Percentiles rank a stretch among this genome's conserved stretches.
Evolutionary conservation across 306 rosid species (phyloP).

Genomic region (Luffa aegyptiaca): DNA sequence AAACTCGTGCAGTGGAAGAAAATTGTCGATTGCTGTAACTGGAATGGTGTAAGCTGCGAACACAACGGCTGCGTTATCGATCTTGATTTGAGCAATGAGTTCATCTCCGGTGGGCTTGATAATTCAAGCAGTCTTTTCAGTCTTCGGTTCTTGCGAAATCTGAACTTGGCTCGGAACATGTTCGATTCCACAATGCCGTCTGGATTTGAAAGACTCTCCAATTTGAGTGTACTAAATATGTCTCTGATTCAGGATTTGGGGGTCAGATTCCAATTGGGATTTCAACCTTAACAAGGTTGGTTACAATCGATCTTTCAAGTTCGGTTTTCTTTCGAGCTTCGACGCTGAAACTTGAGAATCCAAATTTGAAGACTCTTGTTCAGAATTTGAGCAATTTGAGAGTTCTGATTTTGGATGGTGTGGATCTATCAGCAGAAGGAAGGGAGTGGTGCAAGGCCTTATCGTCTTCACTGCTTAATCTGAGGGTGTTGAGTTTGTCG

Average conservation of each 20-base stretch:
- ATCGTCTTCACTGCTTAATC: slow-evolving; percentile 16
- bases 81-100: slow-evolving; percentile 12
- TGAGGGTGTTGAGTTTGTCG: slow-evolving; percentile 24
- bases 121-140: slow-evolving; percentile 15
- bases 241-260: slow-evolving; percentile 6
- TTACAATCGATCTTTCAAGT: slow-evolving; percentile 19
- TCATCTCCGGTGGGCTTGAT: background rate
- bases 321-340: no score
- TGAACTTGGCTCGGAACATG: slow-evolving; percentile 13
- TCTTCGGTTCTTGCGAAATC: background rate
- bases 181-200: slow-evolving; percentile 12
- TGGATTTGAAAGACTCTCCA: background rate
- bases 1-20: slow-evolving; percentile 27
- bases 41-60: slow-evolving; percentile 31
- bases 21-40: slow-evolving; percentile 23
- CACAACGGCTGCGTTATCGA: slow-evolving; percentile 4
- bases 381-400: slow-evolving; percentile 18
- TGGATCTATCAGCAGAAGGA: slow-evolving; percentile 23
- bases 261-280: slow-evolving; percentile 18
- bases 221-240: slow-evolving; percentile 12
- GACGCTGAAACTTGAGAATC: slow-evolving; percentile 7
- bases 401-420: slow-evolving; percentile 39
- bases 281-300: slow-evolving; percentile 13
- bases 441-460: slow-evolving; percentile 31
- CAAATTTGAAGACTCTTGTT: background rate